Evolutionary conservation across 208 protist genomes (phyloP), one percentile per base, ranked within the genome.

Genomic region (Herpetomonas samuelpessoai): DNA sequence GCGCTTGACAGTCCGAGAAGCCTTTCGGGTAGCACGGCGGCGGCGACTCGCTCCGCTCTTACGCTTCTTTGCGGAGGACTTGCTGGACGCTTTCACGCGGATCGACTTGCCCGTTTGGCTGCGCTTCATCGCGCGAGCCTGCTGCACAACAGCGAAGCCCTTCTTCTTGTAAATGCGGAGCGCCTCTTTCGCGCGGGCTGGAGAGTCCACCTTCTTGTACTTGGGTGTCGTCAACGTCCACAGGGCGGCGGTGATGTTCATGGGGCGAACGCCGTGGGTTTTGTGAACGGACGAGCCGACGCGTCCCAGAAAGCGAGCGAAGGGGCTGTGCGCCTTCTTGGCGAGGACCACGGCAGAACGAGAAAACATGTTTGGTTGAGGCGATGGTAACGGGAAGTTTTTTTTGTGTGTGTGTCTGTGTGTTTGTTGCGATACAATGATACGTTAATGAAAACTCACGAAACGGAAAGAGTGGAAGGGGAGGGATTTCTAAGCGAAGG

Each of bases 151-250:
- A 16, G 16, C 10, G 16, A 18, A 16, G 19, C 44, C 44, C 10
- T 48, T 24, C 24, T 38, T 44, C 4, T 35, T 49, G 58, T 28
- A 49, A 3, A 64, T 9, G 3, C 21, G 6, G n/a, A 65, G 29
- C 14, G 60, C 60, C 18, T 25, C 60, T 4, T 55, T 22, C 2
- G 49, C 39, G 22, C 60, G 60, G 25, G n/a, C 41, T n/a, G 50
- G 30, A n/a, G 0, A 54, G 41, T 44, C 29, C 28, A 19, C 21
- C 35, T 21, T 4, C 27, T 27, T 48, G 25, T 46, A 65, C 39
- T 57, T 46, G 6, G 60, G 60, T 39, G 35, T 19, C 49, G 60
- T 65, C 39, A 38, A 35, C 31, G 44, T 48, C 60, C 60, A 65
- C 49, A 65, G 51, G 27, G 50, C 51, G 16, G 49, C 60, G 2